A percentile compares a stretch with the other conserved stretches of the same genome.
phyloP scores from a whole-genome alignment of 768 basidiomycete species.

The Tubosaeta sp. region DNA sequence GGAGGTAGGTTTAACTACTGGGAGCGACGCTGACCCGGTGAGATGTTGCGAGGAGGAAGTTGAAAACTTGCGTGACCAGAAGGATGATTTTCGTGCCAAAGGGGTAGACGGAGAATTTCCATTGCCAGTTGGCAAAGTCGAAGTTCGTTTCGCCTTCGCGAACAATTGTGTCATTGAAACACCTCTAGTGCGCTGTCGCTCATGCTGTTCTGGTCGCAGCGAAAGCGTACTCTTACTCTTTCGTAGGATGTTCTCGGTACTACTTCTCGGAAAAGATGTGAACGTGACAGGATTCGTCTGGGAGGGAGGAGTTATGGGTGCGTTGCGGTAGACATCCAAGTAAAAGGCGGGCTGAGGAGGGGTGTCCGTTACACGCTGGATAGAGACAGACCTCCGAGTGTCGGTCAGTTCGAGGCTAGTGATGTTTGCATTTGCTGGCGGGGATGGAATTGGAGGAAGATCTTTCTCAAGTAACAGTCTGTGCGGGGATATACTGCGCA shows the following conservation, averaged over 20 bases:
- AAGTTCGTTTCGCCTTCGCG: conserved; percentile 41
- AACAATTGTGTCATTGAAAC: conserved; percentile 51
- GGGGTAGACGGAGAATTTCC: conserved; percentile 31
- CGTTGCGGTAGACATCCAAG: conserved; percentile 52
- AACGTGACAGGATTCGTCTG: conserved; percentile 52
- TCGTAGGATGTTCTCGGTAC: conserved; percentile 31
- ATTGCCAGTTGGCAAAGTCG: conserved; percentile 27
- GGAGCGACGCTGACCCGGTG: conserved; percentile 33
- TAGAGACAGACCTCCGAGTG: conserved; percentile 12
- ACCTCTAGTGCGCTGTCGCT: conserved; percentile 43
- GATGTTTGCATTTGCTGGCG: background rate
- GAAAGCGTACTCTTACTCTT: conserved; percentile 51
- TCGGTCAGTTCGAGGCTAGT: background rate
- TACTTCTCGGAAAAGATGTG: conserved; percentile 17
- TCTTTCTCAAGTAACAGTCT: conserved; percentile 38
- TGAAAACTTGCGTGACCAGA: conserved; percentile 55
- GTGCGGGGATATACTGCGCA: conserved; percentile 10
- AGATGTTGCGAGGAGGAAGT: conserved; percentile 34
- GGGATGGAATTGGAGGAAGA: conserved; percentile 43
- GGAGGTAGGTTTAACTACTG: conserved; percentile 39
- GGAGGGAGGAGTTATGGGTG: conserved; percentile 41
- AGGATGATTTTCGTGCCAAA: conserved; percentile 57
- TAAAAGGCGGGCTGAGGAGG: conserved; percentile 55
- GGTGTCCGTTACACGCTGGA: conserved; percentile 20
- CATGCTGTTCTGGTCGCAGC: conserved; percentile 15